Evolutionary conservation across 306 rosid genomes (phyloP), one percentile per base, ranked within the genome.

Genomic region (Dryas octopetala): DNA sequence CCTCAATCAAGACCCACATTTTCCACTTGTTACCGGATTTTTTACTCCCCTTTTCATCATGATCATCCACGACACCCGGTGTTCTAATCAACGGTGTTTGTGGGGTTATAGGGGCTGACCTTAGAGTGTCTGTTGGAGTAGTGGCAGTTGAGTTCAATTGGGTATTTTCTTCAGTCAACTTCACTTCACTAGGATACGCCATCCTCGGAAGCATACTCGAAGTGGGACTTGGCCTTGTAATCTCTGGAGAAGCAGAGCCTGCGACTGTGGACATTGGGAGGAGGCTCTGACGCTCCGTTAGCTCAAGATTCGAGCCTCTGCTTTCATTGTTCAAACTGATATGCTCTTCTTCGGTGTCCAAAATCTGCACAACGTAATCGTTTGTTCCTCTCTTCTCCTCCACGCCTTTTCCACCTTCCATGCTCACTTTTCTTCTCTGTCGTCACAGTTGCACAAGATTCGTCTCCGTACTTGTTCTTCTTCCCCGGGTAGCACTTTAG

Each of bases 351-450:
- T 32, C 38, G 38, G 38, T 32, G 38, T 59, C 84, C 14, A 74
- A 70, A 79, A 91, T 81, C 74, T 83, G 82, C 51, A 91, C 45
- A 65, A 91, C 88, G 58, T 89, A 81, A 7, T 91, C 93, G 69
- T 82, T 78, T 66, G 81, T 9, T 69, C 71, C 82, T 52, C 78
- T 82, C 85, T 83, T 83, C 71, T 83, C 88, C 28, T 64, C 80
- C 75, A 53, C 71, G 76, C 38, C 61, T 54, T 75, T 67, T 55
- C 70, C 79, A 48, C 77, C 82, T 70, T 84, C 86, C 14, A 2
- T 61, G 63, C 55, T 7, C 48, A 41, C 48, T 63, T 10, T 59
- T 44, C 55, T 52, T 32, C 38, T 32, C 38, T 32, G 38, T 32
- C 38, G 38, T 32, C 38, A 32, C 38, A 32, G 38, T 32, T 2